Evolutionary conservation across 2,329 filamentous ascomycete genomes (phyloP).

Genomic region (Penicillium italicum): DNA sequence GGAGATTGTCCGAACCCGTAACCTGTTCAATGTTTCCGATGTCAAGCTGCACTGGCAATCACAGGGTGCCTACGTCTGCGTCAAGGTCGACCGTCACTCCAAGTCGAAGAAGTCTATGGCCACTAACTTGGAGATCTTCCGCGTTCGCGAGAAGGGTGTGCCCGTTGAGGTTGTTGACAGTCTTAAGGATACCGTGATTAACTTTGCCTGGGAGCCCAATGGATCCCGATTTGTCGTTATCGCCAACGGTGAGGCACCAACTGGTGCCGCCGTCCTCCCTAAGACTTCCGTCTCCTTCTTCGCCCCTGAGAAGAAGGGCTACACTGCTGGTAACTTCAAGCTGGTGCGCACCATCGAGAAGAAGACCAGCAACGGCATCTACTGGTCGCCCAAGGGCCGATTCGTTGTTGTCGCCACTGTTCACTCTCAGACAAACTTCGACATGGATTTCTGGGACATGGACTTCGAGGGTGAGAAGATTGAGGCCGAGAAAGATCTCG

Average conservation of each 20-base stretch:
- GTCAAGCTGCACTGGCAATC: conserved; percentile 99
- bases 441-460: conserved; percentile 95
- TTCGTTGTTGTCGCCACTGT: conserved; percentile 95
- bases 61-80: conserved; percentile 86
- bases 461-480: conserved; percentile 97
- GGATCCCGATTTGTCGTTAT: conserved; percentile 97
- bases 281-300: conserved; percentile 97
- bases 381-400: conserved; percentile 94
- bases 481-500: conserved; percentile 87
- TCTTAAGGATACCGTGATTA: conserved; percentile 98
- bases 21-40: conserved; percentile 96
- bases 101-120: conserved; percentile 98
- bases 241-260: conserved; percentile 79
- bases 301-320: conserved; percentile 92
- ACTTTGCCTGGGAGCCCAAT: conserved; percentile 99
- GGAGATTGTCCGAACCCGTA: conserved; percentile 87
- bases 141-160: conserved; percentile 93
- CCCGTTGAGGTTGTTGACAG: conserved; percentile 97
- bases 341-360: conserved; percentile 92
- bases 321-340: conserved; percentile 86
- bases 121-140: conserved; percentile 98
- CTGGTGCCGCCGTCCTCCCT: conserved; percentile 75
- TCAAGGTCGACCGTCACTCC: conserved; percentile 97
- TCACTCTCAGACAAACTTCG: conserved; percentile 85
- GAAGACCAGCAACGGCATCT: conserved; percentile 99